Base-by-base conservation (phyloP, 2,329 filamentous ascomycete genomes). In the Phialophora verrucosa region DNA sequence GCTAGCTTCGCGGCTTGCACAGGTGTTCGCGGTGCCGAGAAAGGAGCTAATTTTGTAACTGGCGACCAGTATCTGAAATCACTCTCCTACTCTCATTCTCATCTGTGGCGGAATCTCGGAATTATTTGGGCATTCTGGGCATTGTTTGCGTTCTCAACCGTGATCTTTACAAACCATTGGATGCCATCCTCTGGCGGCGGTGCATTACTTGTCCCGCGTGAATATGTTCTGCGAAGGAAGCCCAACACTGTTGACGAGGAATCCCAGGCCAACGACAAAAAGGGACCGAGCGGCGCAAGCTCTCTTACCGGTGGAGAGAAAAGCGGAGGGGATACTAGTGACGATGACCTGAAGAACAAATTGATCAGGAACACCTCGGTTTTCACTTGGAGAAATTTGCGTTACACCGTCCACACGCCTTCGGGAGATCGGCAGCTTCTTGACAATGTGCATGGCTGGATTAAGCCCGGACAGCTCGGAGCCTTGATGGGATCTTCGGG, bases 401-500 rank as follows among this genome's bases (percentile, higher is more conserved):
- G 81, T 0, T 92, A 92, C 73, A 90, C 86, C 0, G 90, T 93
- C 66, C 84, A 87, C 70, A 88, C 85, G 0, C 82, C 84, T 0
- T 76, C 78, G 0, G 86, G 85, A 3, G 77, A 79, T 59, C 83
- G 84, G 11, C 79, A 85, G 71, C 80, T 91, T 1, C 79, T 91
- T 31, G 87, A 90, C 72, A 83, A 88, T 14, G 85, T 93, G 54
- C 87, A 84, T 65, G 91, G 91, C 0, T 93, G 91, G 74, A 90
- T 88, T 1, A 92, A 92, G 73, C 91, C 91, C 0, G 91, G 91
- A 8, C 82, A 90, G 67, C 85, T 95, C 80, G 86, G 91, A 23
- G 91, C 91, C 0, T 81, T 95, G 1, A 91, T 94, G 82, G 91
- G 92, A 29, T 89, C 90, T 0, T 91, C 87, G 1, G 90, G 90